Evolutionary conservation across 225 moss, liverwort and hornwort species (phyloP).

Genomic region (Climacium dendroides): DNA sequence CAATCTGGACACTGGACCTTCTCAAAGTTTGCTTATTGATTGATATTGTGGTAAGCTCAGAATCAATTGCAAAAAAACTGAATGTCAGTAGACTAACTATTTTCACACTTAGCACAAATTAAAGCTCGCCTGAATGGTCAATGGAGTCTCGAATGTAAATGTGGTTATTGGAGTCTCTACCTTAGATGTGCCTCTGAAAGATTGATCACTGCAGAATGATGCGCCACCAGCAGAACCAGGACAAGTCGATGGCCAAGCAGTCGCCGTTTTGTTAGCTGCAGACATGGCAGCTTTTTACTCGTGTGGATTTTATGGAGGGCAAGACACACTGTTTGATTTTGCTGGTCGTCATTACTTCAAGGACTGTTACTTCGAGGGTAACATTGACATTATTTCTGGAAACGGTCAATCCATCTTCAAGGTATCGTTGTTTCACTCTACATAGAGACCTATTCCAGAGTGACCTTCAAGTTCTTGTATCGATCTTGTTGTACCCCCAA

Average conservation of each 20-base stretch:
- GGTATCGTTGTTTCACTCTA: neutral
- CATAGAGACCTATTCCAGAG: neutral
- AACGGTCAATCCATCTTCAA: slow-evolving; percentile 58
- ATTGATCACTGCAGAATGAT: slow-evolving; percentile 18
- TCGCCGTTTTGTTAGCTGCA: slow-evolving; percentile 40
- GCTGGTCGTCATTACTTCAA: slow-evolving; percentile 51
- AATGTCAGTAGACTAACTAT: neutral
- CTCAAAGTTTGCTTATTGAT: neutral
- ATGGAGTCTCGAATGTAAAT: neutral
- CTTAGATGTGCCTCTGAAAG: neutral
- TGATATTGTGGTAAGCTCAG: neutral
- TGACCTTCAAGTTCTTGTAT: too few species aligned
- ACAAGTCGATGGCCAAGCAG: slow-evolving; percentile 45
- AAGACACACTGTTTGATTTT: slow-evolving; percentile 63
- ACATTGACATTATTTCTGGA: slow-evolving; percentile 62
- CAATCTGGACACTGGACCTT: neutral
- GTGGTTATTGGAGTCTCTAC: neutral
- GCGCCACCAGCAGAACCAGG: slow-evolving; percentile 46
- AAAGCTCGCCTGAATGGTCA: neutral
- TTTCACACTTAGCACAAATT: neutral
- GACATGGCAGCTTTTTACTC: slow-evolving; percentile 61
- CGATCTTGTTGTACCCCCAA: too few species aligned
- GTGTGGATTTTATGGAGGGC: slow-evolving; percentile 54
- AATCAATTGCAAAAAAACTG: neutral
- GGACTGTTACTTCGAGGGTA: slow-evolving; percentile 45